Percentiles rank a stretch among this genome's conserved stretches.
Evolutionary conservation across 441 rosid genomes (phyloP).

Genomic region (Dalechampia spathulata): DNA sequence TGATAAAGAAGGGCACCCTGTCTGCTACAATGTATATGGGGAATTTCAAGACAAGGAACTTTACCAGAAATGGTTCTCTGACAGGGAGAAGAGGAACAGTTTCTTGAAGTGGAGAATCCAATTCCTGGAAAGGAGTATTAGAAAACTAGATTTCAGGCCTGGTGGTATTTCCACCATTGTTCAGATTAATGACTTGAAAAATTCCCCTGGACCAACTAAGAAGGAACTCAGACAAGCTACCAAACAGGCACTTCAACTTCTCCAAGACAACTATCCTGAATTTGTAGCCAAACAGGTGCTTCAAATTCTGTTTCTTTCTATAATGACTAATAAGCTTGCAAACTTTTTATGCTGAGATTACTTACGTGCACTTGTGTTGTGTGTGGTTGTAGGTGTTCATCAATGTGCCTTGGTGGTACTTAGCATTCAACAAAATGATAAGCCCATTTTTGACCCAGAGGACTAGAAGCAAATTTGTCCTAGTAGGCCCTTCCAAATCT

Average conservation of each 20-base stretch:
- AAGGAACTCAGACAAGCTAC: conserved; percentile 86
- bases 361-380: neutral
- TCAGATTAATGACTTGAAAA: conserved; percentile 91
- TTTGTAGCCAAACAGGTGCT: conserved; percentile 99
- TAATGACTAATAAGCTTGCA: neutral
- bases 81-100: conserved; percentile 69
- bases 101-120: conserved; percentile 94
- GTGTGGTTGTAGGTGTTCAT: conserved; percentile 54
- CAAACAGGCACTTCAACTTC: conserved; percentile 74
- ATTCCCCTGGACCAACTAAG: conserved; percentile 97
- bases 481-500: conserved; percentile 75
- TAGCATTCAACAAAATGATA: conserved; percentile 68
- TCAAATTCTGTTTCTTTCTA: too few relatives aligned
- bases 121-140: conserved; percentile 78
- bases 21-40: conserved; percentile 91
- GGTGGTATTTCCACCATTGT: conserved; percentile 86
- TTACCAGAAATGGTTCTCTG: conserved; percentile 82
- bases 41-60: conserved; percentile 68
- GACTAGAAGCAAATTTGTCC: conserved; percentile 96
- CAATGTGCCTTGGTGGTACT: conserved; percentile 98
- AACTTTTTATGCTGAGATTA: neutral
- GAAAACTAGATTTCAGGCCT: conserved; percentile 70
- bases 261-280: conserved; percentile 97
- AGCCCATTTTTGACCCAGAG: conserved; percentile 90
- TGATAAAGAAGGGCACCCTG: conserved; percentile 83